Conservation (phyloP, 768 basidiomycete genomes). For the Sporobolomyces pararoseus region DNA sequence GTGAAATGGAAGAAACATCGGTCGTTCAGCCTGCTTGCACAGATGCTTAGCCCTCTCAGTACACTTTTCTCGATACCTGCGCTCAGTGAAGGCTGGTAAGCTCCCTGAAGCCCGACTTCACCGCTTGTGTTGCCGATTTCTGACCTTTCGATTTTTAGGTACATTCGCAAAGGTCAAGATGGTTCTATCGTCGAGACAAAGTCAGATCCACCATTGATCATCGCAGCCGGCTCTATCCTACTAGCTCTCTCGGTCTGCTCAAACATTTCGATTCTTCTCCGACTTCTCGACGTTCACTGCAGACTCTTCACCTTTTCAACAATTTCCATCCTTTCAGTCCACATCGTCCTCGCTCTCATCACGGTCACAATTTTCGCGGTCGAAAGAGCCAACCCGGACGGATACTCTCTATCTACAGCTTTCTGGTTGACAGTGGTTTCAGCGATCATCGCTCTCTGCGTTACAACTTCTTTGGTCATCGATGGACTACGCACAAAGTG, state of each 20-base stretch:
- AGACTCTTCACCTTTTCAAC: conserved; percentile 27
- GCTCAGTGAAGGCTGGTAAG: not conserved
- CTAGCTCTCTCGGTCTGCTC: conserved; percentile 9
- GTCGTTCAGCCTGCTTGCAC: not conserved
- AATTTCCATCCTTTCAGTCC: not conserved
- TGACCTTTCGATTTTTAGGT: conserved; percentile 5
- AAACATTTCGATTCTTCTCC: conserved; percentile 20
- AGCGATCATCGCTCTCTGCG: not conserved
- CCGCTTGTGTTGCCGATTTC: not conserved
- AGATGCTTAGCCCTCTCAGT: not conserved
- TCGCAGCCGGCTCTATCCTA: not conserved
- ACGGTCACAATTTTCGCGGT: conserved; percentile 17
- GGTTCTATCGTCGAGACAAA: not conserved
- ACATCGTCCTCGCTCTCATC: conserved; percentile 18
- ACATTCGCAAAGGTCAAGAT: not conserved
- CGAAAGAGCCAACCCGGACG: conserved; percentile 2
- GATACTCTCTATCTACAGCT: conserved; percentile 32
- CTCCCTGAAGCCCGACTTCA: not conserved
- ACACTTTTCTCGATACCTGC: conserved; percentile 4
- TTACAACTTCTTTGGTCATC: not conserved
- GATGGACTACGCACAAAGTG: conserved; percentile 13
- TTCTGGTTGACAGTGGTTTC: conserved; percentile 27
- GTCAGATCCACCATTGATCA: conserved; percentile 18
- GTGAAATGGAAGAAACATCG: not conserved
- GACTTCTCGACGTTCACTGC: conserved; percentile 25